Evolutionary conservation across 257 asterid genomes (phyloP).

Genomic region (Solanum dulcamara): DNA sequence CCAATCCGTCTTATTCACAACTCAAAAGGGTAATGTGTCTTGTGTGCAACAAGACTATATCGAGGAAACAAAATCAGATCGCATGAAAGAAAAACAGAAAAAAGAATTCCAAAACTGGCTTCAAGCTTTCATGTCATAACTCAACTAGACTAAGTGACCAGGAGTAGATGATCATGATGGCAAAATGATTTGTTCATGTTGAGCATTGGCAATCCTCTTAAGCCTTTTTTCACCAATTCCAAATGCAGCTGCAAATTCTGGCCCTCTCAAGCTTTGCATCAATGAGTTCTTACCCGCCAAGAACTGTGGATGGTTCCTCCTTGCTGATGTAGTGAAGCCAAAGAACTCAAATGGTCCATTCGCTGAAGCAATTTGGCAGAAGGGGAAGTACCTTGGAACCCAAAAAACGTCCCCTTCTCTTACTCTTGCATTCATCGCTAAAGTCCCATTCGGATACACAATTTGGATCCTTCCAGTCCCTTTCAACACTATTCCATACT

Average conservation of each 20-base stretch:
- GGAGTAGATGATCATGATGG: slow-evolving; percentile 45
- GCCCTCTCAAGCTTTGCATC: slow-evolving; percentile 40
- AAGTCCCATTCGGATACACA: slow-evolving; percentile 59
- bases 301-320: slow-evolving; percentile 68
- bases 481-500: slow-evolving; percentile 52
- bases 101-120: background rate
- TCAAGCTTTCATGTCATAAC: background rate
- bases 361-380: slow-evolving; percentile 79
- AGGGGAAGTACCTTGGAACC: slow-evolving; percentile 73
- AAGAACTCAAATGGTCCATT: slow-evolving; percentile 71
- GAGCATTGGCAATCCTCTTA: slow-evolving; percentile 27
- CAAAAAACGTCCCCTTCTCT: slow-evolving; percentile 63
- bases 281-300: slow-evolving; percentile 54
- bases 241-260: slow-evolving; percentile 59
- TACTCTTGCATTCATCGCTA: slow-evolving; percentile 74
- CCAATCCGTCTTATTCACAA: background rate
- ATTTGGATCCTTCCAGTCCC: slow-evolving; percentile 56
- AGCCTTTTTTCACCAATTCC: slow-evolving; percentile 47
- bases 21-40: background rate
- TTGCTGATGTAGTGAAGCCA: slow-evolving; percentile 70
- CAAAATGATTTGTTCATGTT: slow-evolving; percentile 35
- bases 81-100: background rate
- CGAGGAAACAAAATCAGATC: background rate
- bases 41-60: background rate
- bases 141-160: background rate